Evolutionary conservation across 2,329 filamentous ascomycete species (phyloP).

Genomic region (Huntiella omanensis): DNA sequence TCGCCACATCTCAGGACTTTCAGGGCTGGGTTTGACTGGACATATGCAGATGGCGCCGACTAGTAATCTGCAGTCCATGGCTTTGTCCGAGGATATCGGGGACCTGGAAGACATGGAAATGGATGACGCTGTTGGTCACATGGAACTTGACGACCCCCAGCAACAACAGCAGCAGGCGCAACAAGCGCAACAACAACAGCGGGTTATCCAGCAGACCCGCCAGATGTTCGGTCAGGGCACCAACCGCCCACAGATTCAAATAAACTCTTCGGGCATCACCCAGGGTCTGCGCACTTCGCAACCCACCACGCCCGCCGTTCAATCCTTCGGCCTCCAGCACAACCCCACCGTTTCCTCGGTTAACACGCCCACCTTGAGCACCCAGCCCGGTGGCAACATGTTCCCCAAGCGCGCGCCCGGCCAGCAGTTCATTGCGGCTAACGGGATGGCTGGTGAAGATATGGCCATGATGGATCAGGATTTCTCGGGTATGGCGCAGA

Average conservation of each 20-base stretch:
- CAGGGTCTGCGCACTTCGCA: conserved; percentile 73
- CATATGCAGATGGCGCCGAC: conserved; percentile 25
- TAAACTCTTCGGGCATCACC: conserved; percentile 56
- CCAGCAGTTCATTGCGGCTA: conserved; percentile 7
- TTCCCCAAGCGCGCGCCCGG: conserved; percentile 29
- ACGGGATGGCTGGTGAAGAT: conserved; percentile 30
- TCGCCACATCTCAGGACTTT: conserved; percentile 10
- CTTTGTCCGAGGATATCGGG: conserved; percentile 47
- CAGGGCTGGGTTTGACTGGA: conserved; percentile 12
- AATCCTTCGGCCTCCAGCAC: conserved; percentile 64
- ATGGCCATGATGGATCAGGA: conserved; percentile 44
- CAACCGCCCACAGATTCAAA: conserved; percentile 52
- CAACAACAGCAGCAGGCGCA: conserved; percentile 13
- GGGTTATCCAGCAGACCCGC: conserved; percentile 45
- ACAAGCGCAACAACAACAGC: conserved; percentile 13
- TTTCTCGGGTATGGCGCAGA: conserved; percentile 35
- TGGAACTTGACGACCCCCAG: conserved; percentile 44
- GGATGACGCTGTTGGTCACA: conserved; percentile 58
- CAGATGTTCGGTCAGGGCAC: conserved; percentile 48
- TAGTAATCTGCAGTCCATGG: conserved; percentile 20
- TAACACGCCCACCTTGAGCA: conserved; percentile 80
- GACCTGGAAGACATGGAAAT: conserved; percentile 90
- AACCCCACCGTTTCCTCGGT: conserved; percentile 95
- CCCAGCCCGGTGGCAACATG: conserved; percentile 51
- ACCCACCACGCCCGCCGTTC: conserved; percentile 64